A percentile compares a stretch with the other conserved stretches of the same genome.
phyloP scores from a whole-genome alignment of 2,329 filamentous ascomycete genomes.

The Colletotrichum sp. region DNA sequence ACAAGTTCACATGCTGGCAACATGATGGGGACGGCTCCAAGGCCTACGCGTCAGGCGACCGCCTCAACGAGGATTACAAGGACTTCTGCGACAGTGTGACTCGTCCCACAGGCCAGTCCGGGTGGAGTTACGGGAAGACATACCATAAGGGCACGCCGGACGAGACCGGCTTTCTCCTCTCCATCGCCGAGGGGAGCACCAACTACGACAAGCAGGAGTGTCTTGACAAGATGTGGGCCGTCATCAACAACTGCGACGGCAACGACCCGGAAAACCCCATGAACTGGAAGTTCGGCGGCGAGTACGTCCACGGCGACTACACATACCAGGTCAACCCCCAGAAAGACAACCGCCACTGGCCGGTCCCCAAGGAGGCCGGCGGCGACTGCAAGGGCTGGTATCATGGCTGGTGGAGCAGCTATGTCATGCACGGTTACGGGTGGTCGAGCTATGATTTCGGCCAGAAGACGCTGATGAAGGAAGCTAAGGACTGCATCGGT shows the following conservation, averaged over 20 bases:
- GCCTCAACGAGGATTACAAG: conserved; percentile 28
- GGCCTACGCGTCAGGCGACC: conserved; percentile 24
- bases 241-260: conserved; percentile 33
- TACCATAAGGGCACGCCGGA: not conserved
- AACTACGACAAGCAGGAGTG: conserved; percentile 23
- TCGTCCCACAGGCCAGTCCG: conserved; percentile 12
- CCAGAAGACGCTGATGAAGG: conserved; percentile 24
- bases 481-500: conserved; percentile 24
- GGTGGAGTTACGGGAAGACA: not conserved
- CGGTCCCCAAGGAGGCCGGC: conserved; percentile 21
- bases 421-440: conserved; percentile 25
- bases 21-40: conserved; percentile 20
- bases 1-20: conserved; percentile 30
- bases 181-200: conserved; percentile 8
- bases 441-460: conserved; percentile 28
- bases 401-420: conserved; percentile 23
- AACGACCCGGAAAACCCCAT: conserved; percentile 29
- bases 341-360: conserved; percentile 24
- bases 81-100: conserved; percentile 29
- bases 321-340: conserved; percentile 27
- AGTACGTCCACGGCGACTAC: conserved; percentile 25
- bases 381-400: conserved; percentile 25
- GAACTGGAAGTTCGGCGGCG: conserved; percentile 34
- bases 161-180: not conserved
- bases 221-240: conserved; percentile 20